Evolutionary conservation across 176 grass and related monocot genomes (phyloP), one percentile per base, ranked within the genome.

Genomic region (Phragmites australis): DNA sequence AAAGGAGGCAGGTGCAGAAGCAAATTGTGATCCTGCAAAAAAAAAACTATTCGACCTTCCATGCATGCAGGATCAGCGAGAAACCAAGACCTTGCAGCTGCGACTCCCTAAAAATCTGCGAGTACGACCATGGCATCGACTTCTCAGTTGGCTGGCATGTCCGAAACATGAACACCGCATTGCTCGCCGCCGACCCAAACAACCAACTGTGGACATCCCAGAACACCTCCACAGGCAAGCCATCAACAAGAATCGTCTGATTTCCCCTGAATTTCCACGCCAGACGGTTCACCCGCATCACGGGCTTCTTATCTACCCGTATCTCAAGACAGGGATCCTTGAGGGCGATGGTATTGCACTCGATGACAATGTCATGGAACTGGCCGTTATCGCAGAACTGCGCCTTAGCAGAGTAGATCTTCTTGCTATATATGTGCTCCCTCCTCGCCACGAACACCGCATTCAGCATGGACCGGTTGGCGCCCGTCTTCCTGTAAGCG

Each of bases 141-240:
- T 90, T 93, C 74, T 93, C 87, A 39, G 87, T 81, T 30, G 81
- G 42, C 11, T 90, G 91, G 82, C 81, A 90, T 65, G 87, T 90
- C 74, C 83, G 84, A 53, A 93, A 93, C 85, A 93, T 93, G 91
- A 90, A 93, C 31, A 87, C 84, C 0, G 91, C 87, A 47, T 85
- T 90, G 73, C 87, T 86, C 0, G 70, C 25, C 0, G 78, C 62
- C 1, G 84, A 81, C 30, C 88, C 88, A 56, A 93, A 90, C 42
- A 93, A 84, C 91, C 91, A 93, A 42, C 82, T 93, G 74, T 90
- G 91, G 32, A 90, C 87, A 50, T 93, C 87, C 91, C 91, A 93
- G 48, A 93, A 90, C 37, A 93, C 87, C 81, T 90, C 87, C 40
- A 93, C 88, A 19, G 84, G 91, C 66, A 90, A 71, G 60, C 87